These are phyloP conservation scores for Stephania japonica DNA, from an alignment of 164 flowering plant genomes.

Conservation along the genomic window DNA sequence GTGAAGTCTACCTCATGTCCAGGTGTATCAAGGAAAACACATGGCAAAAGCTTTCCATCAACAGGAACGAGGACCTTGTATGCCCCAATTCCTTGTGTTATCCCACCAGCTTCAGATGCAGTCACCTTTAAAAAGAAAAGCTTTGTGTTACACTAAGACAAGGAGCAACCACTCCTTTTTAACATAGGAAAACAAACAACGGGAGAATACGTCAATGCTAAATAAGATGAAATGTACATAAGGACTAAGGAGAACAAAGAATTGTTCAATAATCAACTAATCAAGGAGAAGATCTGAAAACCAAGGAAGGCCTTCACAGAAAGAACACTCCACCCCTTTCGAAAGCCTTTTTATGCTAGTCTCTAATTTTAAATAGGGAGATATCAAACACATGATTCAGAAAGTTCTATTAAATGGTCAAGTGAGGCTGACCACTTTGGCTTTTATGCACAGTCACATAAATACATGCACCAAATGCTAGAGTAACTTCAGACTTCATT, in stretches of 20 bases:
- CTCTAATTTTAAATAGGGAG: not conserved
- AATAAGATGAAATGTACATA: too few species aligned
- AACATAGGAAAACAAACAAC: too few species aligned
- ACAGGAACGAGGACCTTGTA: conserved; percentile 78
- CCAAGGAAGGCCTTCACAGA: too few species aligned
- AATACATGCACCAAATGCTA: not conserved
- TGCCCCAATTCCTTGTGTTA: conserved; percentile 98
- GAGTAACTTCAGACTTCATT: not conserved
- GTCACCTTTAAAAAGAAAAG: conserved; percentile 50
- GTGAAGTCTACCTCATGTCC: conserved; percentile 77
- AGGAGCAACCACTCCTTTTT: too few species aligned
- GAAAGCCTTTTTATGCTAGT: not conserved
- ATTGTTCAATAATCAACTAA: too few species aligned
- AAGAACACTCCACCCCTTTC: too few species aligned
- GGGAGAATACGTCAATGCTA: too few species aligned
- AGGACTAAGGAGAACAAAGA: too few species aligned
- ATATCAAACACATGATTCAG: not conserved
- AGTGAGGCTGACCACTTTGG: not conserved
- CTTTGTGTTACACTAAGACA: conserved; percentile 1
- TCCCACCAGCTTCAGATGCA: conserved; percentile 96
- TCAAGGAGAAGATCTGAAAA: too few species aligned
- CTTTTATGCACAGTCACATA: not conserved
- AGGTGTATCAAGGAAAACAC: conserved; percentile 96
- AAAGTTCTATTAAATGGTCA: not conserved
- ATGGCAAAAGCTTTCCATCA: conserved; percentile 66